phyloP scores from a whole-genome alignment of 176 grass and related monocot genomes.

The Thalia dealbata region DNA sequence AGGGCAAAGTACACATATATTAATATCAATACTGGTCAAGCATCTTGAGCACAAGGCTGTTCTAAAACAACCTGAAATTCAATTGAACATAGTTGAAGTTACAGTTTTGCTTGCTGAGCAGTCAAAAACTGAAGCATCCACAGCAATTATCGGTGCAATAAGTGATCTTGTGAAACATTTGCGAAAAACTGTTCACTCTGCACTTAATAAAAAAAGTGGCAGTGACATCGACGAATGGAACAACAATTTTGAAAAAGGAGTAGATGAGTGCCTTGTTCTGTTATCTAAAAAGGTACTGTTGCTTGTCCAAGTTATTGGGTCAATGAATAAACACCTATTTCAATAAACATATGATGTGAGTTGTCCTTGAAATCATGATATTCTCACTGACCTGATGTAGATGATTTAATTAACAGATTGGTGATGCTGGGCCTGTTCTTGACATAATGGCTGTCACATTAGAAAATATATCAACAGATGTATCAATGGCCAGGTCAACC shows the following conservation, averaged over 20 bases:
- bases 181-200: constrained; percentile 80
- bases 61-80: constrained; percentile 81
- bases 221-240: constrained; percentile 68
- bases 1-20: constrained; percentile 81
- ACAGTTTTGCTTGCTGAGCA: constrained; percentile 67
- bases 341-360: neutral
- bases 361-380: neutral
- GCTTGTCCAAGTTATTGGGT: neutral
- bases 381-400: neutral
- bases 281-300: constrained; percentile 81
- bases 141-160: constrained; percentile 82
- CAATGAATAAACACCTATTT: neutral
- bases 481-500: constrained; percentile 77
- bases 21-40: constrained; percentile 88
- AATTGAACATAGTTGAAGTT: constrained; percentile 80
- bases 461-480: constrained; percentile 72
- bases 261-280: constrained; percentile 84
- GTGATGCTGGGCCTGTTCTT: constrained; percentile 97
- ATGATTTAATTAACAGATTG: constrained; percentile 52
- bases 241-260: constrained; percentile 49
- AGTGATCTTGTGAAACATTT: constrained; percentile 96
- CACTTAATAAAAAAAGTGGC: constrained; percentile 47
- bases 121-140: constrained; percentile 62
- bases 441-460: constrained; percentile 98
- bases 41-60: constrained; percentile 89